Conservation (phyloP, 805 yeast species). For the Ogataea pignaliae region DNA sequence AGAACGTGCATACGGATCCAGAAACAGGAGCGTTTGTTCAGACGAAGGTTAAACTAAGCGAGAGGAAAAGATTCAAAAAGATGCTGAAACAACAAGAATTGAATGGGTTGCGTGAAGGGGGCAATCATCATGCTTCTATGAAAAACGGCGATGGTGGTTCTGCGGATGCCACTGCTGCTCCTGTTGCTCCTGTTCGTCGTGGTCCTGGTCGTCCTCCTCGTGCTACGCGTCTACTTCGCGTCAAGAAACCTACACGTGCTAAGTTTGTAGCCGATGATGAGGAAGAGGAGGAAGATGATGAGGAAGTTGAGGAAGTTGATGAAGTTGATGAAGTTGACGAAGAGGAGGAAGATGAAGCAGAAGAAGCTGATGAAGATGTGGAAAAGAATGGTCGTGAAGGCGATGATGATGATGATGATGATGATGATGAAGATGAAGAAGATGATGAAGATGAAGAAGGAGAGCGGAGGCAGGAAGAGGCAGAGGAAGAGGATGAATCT, state of each 20-base stretch:
- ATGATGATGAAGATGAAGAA: background rate
- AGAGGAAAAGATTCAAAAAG: conserved; percentile 5
- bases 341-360: background rate
- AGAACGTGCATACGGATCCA: conserved; percentile 17
- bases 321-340: background rate
- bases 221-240: too few relatives aligned
- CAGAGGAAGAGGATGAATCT: background rate
- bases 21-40: conserved; percentile 13
- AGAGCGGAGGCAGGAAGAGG: background rate
- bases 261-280: too few relatives aligned
- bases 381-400: background rate
- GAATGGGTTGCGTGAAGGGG: background rate
- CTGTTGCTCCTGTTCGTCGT: too few relatives aligned
- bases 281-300: too few relatives aligned
- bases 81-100: background rate
- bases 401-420: background rate
- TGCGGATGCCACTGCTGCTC: too few relatives aligned
- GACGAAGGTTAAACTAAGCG: conserved; percentile 8
- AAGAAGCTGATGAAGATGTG: background rate
- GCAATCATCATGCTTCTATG: too few relatives aligned
- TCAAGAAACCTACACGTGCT: too few relatives aligned
- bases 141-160: too few relatives aligned
- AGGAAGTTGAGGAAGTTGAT: too few relatives aligned
- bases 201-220: too few relatives aligned
- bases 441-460: background rate